Evolutionary conservation across 106 monocot species (phyloP), one percentile per base, ranked within the genome.

Genomic region (Cymbidium sinense): DNA sequence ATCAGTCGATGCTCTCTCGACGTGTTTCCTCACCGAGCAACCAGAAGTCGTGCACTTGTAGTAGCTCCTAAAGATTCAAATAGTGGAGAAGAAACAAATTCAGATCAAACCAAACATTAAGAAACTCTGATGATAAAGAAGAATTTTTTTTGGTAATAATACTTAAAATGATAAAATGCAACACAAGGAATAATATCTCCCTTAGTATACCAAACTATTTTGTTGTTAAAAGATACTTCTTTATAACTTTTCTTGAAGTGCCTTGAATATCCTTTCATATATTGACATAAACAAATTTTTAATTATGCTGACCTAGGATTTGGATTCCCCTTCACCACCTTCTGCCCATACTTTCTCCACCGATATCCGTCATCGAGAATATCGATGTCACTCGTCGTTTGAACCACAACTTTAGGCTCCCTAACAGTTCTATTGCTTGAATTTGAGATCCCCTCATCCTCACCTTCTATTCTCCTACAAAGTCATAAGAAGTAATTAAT

Each of bases 331-430:
- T 85, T 85, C 43, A 85, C 85, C 29, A 85, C 85, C 69, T 85
- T 85, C 78, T 85, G 85, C 34, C 85, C 85, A 39, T 85, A 85
- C 29, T 85, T 85, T 34, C 85, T 81, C 85, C 85, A 85, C 15
- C 81, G 78, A 25, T 85, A 85, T 17, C 85, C 85, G 9, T 85
- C 85, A 23, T 85, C 81, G 13, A 85, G 77, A 35, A 85, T 78
- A 33, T 85, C 85, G 74, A 85, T 75, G 23, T 85, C 85, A 41
- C 85, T 85, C 2, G 81, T 81, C 2, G 81, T 81, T 51, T 85
- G 85, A 27, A 85, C 77, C 67, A 85, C 81, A 11, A 85, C 72
- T 41, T 78, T 81, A 13, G 85, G 85, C 54, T 85, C 80, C 27
- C 77, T 77, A 58, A 77, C 77, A 3, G 77, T 77, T 34, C 77